Evolutionary conservation across 2,329 filamentous ascomycete genomes (phyloP), one percentile per base, ranked within the genome.

Genomic region (Niveomyces coronatus): DNA sequence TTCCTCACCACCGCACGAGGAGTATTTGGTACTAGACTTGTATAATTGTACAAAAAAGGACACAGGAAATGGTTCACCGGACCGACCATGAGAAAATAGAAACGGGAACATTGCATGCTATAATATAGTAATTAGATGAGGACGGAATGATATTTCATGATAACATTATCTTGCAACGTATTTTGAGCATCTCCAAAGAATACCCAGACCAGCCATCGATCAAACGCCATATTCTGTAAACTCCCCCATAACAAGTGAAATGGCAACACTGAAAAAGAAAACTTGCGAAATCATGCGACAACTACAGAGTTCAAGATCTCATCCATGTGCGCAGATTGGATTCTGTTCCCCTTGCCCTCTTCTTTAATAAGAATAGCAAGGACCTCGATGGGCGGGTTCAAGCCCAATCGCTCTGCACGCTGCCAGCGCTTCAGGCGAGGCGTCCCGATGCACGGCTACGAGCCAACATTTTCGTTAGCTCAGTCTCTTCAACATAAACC

Each of bases 371-470:
- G 62, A 13, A 96, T 83, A 0, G 87, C 85, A 5, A 96, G 70
- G 4, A 95, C 87, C 58, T 96, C 89, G 18, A 94, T 72, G 0
- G 91, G 89, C 2, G 91, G 91, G 22, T 81, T 72, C n/a, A 98
- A 68, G 3, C 82, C 80, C n/a, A 98, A 66, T 40, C 69, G 70
- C 38, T 94, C 72, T 4, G 91, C 91, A 31, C 91, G 77, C 54
- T 84, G 76, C 91, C 91, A 98, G 23, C 91, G 80, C 63, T 82
- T 85, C 49, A 82, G 64, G 33, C 91, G 78, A 26, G 78, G 64
- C 37, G 89, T 85, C 7, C 91, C 91, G 37, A 94, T 82, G 53
- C 85, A 94, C 2, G 91, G 91, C 85, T 94, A 7, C 5, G 6
- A n/a, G 18, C 16, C 22, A 10, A 3, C 9, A 8, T n/a, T n/a